Evolutionary conservation across 148 eudicot species (phyloP).

Genomic region (Drosera capensis): DNA sequence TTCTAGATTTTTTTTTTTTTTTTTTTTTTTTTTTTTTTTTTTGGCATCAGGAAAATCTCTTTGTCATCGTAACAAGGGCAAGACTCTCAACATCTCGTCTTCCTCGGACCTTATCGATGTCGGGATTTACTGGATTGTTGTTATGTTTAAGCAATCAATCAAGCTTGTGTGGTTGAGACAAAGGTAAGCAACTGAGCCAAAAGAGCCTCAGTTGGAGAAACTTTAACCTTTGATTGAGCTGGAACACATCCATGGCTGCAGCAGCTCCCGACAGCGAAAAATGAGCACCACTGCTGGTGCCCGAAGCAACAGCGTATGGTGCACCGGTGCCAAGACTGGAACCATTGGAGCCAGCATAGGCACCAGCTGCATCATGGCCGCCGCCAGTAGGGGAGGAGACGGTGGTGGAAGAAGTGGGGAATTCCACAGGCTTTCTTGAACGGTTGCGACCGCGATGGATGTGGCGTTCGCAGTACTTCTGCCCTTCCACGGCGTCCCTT

Average conservation of each 20-base stretch:
- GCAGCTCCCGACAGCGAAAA: slow-evolving; percentile 31
- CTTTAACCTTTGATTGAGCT: slow-evolving; percentile 46
- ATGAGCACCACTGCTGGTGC: slow-evolving; percentile 9
- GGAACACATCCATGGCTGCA: slow-evolving; percentile 45
- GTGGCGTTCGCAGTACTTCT: slow-evolving; percentile 94
- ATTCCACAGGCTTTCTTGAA: slow-evolving; percentile 99
- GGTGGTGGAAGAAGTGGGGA: slow-evolving; percentile 34
- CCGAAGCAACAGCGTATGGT: no score
- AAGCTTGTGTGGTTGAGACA: neutral
- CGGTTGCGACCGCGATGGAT: slow-evolving; percentile 90
- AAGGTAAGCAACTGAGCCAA: neutral
- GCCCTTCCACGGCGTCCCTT: slow-evolving; percentile 71
- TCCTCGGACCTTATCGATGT: no score
- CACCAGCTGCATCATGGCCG: slow-evolving; percentile 7
- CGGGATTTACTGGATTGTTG: no score
- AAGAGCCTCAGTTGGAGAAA: neutral
- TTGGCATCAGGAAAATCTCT: no score
- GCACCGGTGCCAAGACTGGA: no score
- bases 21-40: no score
- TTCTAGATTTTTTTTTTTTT: no score
- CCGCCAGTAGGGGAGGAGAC: neutral
- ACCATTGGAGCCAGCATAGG: no score
- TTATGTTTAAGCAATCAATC: no score
- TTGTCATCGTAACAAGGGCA: no score
- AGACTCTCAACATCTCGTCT: no score